Evolutionary conservation across 192 early-diverging fungal genomes (phyloP).

Genomic region (Coemansia sp.): DNA sequence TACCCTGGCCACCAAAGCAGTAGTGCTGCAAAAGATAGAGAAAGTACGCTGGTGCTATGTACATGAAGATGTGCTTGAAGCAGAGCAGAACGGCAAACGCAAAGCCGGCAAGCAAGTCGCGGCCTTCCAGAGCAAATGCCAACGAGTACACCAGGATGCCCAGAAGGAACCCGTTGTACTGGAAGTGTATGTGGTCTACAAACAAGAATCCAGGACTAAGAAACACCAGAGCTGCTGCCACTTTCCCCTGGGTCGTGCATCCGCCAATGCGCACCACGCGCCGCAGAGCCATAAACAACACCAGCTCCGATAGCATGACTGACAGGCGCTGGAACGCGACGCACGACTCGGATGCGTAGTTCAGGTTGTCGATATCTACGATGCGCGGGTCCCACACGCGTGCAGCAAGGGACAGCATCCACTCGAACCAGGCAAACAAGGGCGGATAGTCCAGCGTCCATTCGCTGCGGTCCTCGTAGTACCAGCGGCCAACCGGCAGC

Average conservation of each 20-base stretch:
- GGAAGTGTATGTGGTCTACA: constrained; percentile 97
- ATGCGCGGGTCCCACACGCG: constrained; percentile 67
- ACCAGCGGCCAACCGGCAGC: constrained; percentile 82
- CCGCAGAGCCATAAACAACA: constrained; percentile 66
- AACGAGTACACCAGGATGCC: constrained; percentile 83
- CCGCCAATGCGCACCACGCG: constrained; percentile 49
- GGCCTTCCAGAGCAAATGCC: constrained; percentile 65
- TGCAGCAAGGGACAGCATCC: constrained; percentile 59
- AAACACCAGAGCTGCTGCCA: constrained; percentile 60
- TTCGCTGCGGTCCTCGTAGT: constrained; percentile 78
- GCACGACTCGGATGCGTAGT: constrained; percentile 64
- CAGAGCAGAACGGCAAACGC: constrained; percentile 87
- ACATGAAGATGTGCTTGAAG: constrained; percentile 97
- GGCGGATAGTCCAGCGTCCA: constrained; percentile 98
- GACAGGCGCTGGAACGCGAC: constrained; percentile 80
- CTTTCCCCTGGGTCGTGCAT: constrained; percentile 23
- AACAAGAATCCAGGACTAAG: constrained; percentile 72
- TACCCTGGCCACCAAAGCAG: constrained; percentile 49
- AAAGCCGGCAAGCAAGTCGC: constrained; percentile 55
- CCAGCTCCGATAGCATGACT: constrained; percentile 78
- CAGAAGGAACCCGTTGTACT: constrained; percentile 94
- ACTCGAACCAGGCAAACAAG: constrained; percentile 98
- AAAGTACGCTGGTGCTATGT: constrained; percentile 91
- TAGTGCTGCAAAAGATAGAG: constrained; percentile 77
- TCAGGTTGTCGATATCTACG: constrained; percentile 66